Evolutionary conservation across 805 yeast genomes (phyloP).

Genomic region (Metschnikowia borealis): DNA sequence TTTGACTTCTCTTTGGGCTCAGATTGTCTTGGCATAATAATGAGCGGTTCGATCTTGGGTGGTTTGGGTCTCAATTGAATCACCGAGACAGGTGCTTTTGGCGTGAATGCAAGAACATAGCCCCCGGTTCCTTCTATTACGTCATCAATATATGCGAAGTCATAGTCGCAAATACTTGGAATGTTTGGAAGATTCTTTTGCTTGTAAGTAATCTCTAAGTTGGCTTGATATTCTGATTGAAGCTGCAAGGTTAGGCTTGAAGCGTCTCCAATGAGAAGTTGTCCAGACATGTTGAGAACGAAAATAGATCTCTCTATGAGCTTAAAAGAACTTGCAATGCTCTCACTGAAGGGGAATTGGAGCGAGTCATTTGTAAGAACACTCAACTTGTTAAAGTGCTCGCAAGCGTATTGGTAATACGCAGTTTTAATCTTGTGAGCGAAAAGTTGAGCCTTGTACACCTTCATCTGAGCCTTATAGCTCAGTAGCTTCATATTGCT

Average conservation of each 20-base stretch:
- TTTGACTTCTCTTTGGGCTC: neutral
- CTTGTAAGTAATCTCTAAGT: slow-evolving; percentile 7
- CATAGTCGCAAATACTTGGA: neutral
- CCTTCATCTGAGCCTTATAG: neutral
- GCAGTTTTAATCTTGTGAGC: slow-evolving; percentile 5
- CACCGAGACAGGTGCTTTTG: slow-evolving; percentile 13
- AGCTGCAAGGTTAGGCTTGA: neutral
- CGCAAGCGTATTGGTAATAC: slow-evolving; percentile 5
- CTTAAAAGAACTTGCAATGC: neutral
- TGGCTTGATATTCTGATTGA: neutral
- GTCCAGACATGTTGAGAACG: slow-evolving; percentile 1
- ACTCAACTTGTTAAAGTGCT: slow-evolving; percentile 13
- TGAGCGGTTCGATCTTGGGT: neutral
- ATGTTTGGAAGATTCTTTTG: neutral
- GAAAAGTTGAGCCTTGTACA: slow-evolving; percentile 2
- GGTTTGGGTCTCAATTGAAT: slow-evolving; percentile 10
- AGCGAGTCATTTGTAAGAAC: slow-evolving; percentile 8
- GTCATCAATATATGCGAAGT: slow-evolving; percentile 23
- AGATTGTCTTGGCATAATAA: neutral
- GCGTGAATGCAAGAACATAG: slow-evolving; percentile 20
- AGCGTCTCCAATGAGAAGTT: slow-evolving; percentile 8
- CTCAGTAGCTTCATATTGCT: slow-evolving; percentile 1
- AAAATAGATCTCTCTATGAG: neutral
- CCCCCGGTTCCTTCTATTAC: slow-evolving; percentile 27
- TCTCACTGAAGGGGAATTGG: neutral